Evolutionary conservation across 768 basidiomycete genomes (phyloP).

Genomic region (Tylopilus sp.): DNA sequence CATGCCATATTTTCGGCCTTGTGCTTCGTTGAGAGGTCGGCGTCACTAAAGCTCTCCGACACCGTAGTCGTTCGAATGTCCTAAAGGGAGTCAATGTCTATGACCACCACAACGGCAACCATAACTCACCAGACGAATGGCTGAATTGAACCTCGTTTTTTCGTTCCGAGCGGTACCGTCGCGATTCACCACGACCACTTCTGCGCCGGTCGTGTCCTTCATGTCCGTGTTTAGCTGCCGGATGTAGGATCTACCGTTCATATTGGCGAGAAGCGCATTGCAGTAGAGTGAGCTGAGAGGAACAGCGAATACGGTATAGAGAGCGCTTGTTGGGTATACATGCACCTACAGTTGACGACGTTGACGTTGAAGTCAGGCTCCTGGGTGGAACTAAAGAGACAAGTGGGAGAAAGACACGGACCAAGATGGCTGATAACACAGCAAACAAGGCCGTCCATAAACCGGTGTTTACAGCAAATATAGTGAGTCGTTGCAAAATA

Average conservation of each 20-base stretch:
- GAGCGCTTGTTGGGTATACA: background rate
- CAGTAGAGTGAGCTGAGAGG: constrained; percentile 11
- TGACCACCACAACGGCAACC: background rate
- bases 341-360: background rate
- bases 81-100: background rate
- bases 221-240: background rate
- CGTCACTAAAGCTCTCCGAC: background rate
- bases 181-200: background rate
- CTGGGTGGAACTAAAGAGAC: background rate
- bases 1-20: too few relatives aligned
- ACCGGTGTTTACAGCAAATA: constrained; percentile 24
- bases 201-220: background rate
- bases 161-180: background rate
- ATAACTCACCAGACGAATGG: background rate
- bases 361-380: background rate
- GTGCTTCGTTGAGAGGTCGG: background rate
- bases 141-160: background rate
- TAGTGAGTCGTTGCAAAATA: constrained; percentile 5
- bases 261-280: constrained; percentile 16
- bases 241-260: constrained; percentile 11
- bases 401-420: background rate
- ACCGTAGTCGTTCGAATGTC: background rate
- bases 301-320: background rate
- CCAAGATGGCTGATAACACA: background rate
- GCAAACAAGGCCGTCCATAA: constrained; percentile 48